Evolutionary conservation across 768 basidiomycete species (phyloP).

Genomic region (Collybia nuda): DNA sequence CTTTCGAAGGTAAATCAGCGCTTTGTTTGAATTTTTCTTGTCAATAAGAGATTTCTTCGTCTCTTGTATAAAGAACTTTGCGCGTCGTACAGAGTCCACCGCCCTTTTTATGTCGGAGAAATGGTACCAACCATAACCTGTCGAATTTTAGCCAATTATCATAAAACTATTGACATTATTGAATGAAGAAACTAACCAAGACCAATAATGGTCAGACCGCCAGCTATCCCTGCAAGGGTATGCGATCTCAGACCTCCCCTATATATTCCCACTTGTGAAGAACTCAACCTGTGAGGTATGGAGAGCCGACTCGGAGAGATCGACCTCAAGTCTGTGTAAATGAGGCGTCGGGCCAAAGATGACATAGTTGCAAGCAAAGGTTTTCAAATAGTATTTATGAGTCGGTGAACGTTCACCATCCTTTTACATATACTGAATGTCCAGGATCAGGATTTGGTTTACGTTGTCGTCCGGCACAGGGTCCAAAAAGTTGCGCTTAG

Average conservation of each 20-base stretch:
- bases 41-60: constrained; percentile 11
- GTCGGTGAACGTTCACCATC: too few relatives aligned
- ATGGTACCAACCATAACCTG: constrained; percentile 41
- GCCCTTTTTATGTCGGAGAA: constrained; percentile 35
- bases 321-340: too few relatives aligned
- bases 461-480: background rate
- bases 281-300: background rate
- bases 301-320: too few relatives aligned
- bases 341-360: too few relatives aligned
- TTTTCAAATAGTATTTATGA: too few relatives aligned
- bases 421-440: too few relatives aligned
- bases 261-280: background rate
- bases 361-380: too few relatives aligned
- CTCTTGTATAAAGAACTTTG: constrained; percentile 13
- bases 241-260: background rate
- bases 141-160: background rate
- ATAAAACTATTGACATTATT: background rate
- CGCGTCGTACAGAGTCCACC: constrained; percentile 31
- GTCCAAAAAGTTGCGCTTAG: too few relatives aligned
- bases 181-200: background rate
- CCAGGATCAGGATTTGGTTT: background rate
- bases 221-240: constrained; percentile 2
- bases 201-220: background rate
- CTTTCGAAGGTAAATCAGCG: constrained; percentile 34
- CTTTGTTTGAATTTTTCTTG: constrained; percentile 22